These are phyloP conservation scores for Stephanodiscus triporus DNA, from an alignment of 108 stramenopile species.

Conservation along the genomic window DNA sequence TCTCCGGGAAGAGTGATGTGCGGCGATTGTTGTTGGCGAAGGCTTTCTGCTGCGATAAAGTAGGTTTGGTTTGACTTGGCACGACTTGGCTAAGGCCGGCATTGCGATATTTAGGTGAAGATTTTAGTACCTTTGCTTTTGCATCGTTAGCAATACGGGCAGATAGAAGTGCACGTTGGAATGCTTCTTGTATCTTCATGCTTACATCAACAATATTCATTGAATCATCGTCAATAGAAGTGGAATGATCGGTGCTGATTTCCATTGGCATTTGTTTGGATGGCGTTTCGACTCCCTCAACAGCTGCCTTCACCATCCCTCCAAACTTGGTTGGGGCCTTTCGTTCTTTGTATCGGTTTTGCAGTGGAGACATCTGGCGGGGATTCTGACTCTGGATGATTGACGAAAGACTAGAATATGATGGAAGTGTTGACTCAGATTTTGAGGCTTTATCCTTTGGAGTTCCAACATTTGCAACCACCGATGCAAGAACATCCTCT, in stretches of 20 bases:
- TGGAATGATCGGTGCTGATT: conserved; percentile 4
- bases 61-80: conserved; percentile 11
- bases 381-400: conserved; percentile 18
- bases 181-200: conserved; percentile 34
- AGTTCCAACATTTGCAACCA: not conserved
- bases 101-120: not conserved
- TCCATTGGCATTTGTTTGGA: conserved; percentile 1
- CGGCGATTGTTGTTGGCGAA: conserved; percentile 18
- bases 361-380: not conserved
- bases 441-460: not conserved
- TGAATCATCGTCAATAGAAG: conserved; percentile 7
- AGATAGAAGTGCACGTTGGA: conserved; percentile 37
- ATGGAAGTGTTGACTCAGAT: not conserved
- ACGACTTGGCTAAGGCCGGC: conserved; percentile 11
- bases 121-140: conserved; percentile 10
- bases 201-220: conserved; percentile 3
- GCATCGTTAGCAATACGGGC: conserved; percentile 37
- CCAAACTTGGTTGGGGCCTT: conserved; percentile 21
- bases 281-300: not conserved
- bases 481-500: conserved; percentile 22
- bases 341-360: not conserved
- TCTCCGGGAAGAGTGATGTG: conserved; percentile 18
- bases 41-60: conserved; percentile 18
- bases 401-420: conserved; percentile 19
- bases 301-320: conserved; percentile 10